A percentile compares a stretch with the other conserved stretches of the same genome.
These are phyloP conservation scores for Monosporascus cannonballus DNA, from an alignment of 2,329 filamentous ascomycete genomes.

Conservation along the genomic window DNA sequence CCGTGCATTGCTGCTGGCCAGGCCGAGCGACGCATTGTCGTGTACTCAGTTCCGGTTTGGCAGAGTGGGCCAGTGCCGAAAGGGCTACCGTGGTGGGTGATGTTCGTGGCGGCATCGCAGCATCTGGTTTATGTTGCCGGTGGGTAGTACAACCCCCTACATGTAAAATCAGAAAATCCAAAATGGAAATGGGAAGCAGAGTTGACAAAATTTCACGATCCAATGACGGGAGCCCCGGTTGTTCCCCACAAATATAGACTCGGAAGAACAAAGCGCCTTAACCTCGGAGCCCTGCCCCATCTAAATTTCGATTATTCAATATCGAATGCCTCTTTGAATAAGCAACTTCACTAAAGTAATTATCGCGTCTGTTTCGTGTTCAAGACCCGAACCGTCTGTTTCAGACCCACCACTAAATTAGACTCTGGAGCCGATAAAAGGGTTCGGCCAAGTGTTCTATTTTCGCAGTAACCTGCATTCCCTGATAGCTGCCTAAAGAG, in stretches of 20 bases:
- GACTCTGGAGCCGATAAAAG: no score
- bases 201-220: background rate
- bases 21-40: slow-evolving; percentile 1
- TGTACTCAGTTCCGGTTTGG: background rate
- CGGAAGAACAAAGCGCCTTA: background rate
- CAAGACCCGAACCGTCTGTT: no score
- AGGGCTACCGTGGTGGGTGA: slow-evolving; percentile 9
- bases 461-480: no score
- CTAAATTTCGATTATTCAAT: no score
- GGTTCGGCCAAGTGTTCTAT: no score
- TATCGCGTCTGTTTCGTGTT: no score
- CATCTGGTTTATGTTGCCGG: background rate
- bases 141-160: background rate
- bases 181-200: background rate
- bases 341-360: no score
- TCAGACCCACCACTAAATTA: no score
- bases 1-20: slow-evolving; percentile 7
- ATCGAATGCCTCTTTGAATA: no score
- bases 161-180: background rate
- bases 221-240: background rate
- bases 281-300: no score
- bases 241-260: background rate
- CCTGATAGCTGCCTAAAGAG: no score
- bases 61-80: slow-evolving; percentile 5
- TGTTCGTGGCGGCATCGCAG: slow-evolving; percentile 22